Evolutionary conservation across 176 grass and related monocot genomes (phyloP).

Genomic region (Lolium perenne): DNA sequence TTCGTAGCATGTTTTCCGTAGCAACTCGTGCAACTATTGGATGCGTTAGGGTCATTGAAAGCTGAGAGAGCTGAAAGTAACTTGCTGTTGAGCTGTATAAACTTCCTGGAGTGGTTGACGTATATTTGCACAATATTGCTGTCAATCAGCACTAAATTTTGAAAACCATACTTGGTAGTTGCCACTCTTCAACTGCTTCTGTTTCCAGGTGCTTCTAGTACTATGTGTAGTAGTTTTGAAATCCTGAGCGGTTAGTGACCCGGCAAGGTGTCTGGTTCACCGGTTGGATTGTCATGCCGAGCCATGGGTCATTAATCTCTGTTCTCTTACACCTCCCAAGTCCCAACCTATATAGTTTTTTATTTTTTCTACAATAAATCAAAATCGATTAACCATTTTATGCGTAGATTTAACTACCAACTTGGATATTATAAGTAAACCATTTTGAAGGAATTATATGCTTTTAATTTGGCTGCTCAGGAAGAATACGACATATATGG

Average conservation of each 20-base stretch:
- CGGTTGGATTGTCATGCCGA: not conserved
- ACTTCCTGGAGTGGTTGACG: not conserved
- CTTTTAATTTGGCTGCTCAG: conserved; percentile 54
- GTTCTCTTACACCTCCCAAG: not conserved
- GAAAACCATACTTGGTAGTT: not conserved
- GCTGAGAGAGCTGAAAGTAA: not conserved
- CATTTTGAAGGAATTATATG: not conserved
- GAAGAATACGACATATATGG: conserved; percentile 78
- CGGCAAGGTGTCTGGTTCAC: not conserved
- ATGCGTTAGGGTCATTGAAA: not conserved
- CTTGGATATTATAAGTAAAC: not conserved
- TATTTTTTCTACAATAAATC: not conserved
- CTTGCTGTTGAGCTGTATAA: not conserved
- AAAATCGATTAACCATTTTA: conserved; percentile 11
- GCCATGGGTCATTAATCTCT: not conserved
- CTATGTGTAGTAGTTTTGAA: conserved; percentile 1
- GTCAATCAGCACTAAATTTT: not conserved
- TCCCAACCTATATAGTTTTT: not conserved
- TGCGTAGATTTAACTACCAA: not conserved
- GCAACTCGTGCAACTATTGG: not conserved
- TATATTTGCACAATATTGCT: not conserved
- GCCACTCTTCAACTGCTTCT: not conserved
- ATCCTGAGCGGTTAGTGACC: not conserved
- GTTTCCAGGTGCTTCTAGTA: not conserved
- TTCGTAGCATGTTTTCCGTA: not conserved